Percentiles rank a stretch among this genome's conserved stretches.
phyloP scores from a whole-genome alignment of 2,329 filamentous ascomycete species.

The Pseudogymnoascus sp. region DNA sequence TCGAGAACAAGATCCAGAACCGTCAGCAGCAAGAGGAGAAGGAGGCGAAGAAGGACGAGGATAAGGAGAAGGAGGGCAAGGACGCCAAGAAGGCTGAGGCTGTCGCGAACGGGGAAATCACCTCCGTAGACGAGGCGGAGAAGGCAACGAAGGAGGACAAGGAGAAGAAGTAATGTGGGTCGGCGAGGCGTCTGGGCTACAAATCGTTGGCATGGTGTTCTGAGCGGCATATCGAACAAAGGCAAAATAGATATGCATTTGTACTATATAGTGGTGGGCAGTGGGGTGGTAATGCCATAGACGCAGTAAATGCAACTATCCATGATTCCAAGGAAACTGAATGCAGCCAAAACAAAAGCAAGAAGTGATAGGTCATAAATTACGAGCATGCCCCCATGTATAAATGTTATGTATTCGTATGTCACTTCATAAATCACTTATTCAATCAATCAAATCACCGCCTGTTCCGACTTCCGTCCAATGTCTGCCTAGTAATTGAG shows the following conservation, averaged over 20 bases:
- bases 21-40: conserved; percentile 94
- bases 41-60: conserved; percentile 63
- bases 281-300: conserved; percentile 1
- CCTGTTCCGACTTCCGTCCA: conserved; percentile 1
- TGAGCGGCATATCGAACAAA: conserved; percentile 21
- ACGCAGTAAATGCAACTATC: conserved; percentile 10
- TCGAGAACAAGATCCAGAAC: conserved; percentile 99
- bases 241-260: conserved; percentile 22
- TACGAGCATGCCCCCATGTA: background rate
- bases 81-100: conserved; percentile 54
- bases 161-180: conserved; percentile 37
- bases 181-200: conserved; percentile 15
- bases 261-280: conserved; percentile 25
- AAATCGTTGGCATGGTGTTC: conserved; percentile 22
- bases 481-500: background rate
- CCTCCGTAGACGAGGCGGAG: conserved; percentile 40
- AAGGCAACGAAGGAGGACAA: conserved; percentile 50
- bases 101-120: conserved; percentile 35
- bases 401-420: background rate
- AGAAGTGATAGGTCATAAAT: background rate
- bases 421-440: background rate
- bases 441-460: background rate
- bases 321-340: conserved; percentile 2
- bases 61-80: conserved; percentile 56
- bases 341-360: background rate